A percentile compares a stretch with the other conserved stretches of the same genome.
These are phyloP conservation scores for Phytopythium chamaehyphon DNA, from an alignment of 352 stramenopile species.

Conservation along the genomic window DNA sequence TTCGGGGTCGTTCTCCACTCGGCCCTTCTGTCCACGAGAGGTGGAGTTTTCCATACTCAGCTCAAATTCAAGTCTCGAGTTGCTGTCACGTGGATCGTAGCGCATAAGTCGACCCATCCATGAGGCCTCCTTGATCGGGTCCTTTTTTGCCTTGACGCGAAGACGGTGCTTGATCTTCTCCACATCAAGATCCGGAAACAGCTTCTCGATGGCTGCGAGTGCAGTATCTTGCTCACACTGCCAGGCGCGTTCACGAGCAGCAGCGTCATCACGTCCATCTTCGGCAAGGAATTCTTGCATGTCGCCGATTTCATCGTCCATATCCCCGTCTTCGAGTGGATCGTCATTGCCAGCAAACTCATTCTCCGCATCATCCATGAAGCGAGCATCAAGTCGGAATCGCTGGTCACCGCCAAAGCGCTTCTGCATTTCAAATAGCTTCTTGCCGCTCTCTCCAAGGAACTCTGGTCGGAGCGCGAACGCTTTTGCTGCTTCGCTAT, in stretches of 20 bases:
- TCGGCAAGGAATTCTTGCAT: slow-evolving; percentile 54
- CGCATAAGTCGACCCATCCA: slow-evolving; percentile 76
- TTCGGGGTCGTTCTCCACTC: slow-evolving; percentile 17
- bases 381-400: slow-evolving; percentile 73
- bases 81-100: slow-evolving; percentile 53
- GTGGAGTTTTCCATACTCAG: slow-evolving; percentile 25
- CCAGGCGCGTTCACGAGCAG: slow-evolving; percentile 37
- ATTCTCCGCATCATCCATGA: slow-evolving; percentile 64
- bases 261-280: slow-evolving; percentile 27
- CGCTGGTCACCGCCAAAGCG: slow-evolving; percentile 71
- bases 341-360: slow-evolving; percentile 50
- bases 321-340: slow-evolving; percentile 18
- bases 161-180: slow-evolving; percentile 52
- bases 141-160: slow-evolving; percentile 40
- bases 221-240: slow-evolving; percentile 41
- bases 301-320: slow-evolving; percentile 16
- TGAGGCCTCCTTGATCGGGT: slow-evolving; percentile 65
- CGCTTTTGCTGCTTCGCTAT: slow-evolving; percentile 17
- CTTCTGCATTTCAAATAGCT: slow-evolving; percentile 82
- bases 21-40: slow-evolving; percentile 7
- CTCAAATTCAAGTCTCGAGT: slow-evolving; percentile 47
- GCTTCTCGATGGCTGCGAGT: slow-evolving; percentile 44
- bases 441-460: slow-evolving; percentile 56
- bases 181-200: slow-evolving; percentile 71
- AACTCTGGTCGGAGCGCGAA: slow-evolving; percentile 76